Evolutionary conservation across 148 eudicot genomes (phyloP), one percentile per base, ranked within the genome.

Genomic region (Amaranthus palmeri): DNA sequence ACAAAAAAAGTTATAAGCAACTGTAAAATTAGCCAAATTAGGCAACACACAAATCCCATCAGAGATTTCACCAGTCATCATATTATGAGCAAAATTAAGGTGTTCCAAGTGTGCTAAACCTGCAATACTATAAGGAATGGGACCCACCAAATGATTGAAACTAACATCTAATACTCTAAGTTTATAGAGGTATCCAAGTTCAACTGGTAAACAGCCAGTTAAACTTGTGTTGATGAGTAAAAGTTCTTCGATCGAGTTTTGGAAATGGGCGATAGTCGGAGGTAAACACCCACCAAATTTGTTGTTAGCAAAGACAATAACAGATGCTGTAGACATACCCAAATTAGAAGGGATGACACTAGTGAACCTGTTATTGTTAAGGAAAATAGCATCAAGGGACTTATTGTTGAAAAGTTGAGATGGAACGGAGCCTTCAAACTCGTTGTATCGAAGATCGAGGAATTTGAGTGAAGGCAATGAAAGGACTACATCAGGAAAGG

Each of bases 401-500:
- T 65, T 54, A 76, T 63, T 76, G 78, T 65, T 76, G 75, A 90
- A 88, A 40, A 90, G 81, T 46, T 77, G 4, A 47, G 86, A 12
- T 8, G 92, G 96, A 53, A 90, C 44, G 43, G 78, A 51, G 48
- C 92, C 96, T 74, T 90, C 96, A 55, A 90, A 90, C 67, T 90
- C 96, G 48, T 90, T 90, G 83, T 51, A 90, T 10, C 96, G 88
- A 45, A 90, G 72, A 72, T 88, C 96, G 0, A 90, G 85, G 76
- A 17, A 90, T 7, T 67, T 72, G 3, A 90, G 83, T 0, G 83
- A 52, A 9, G 96, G 87, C 0, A 86, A 73, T 13, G 86, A 79
- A 15, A 90, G 88, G 56, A 88, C 86, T 4, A 88, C 85, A 5
- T 57, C 36, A 1, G 96, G 96, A 71, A 90, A 90, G 8, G 85